A percentile compares a stretch with the other conserved stretches of the same genome.
phyloP scores from a whole-genome alignment of 2,329 filamentous ascomycete genomes.

The Colletotrichum viniferum region DNA sequence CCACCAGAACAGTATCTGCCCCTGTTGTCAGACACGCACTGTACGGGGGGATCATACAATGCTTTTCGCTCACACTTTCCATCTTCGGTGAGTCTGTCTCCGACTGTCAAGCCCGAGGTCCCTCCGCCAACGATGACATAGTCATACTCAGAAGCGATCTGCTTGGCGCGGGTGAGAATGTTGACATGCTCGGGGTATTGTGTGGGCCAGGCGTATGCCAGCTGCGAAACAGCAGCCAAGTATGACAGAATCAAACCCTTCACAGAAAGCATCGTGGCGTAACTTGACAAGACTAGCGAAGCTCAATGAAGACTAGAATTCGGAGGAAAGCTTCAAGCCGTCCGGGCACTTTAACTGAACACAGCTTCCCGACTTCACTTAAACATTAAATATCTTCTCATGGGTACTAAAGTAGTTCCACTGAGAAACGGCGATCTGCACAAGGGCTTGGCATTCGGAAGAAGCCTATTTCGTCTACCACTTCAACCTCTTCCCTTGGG shows the following conservation, averaged over 20 bases:
- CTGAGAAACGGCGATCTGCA: not conserved
- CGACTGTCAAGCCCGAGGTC: constrained; percentile 45
- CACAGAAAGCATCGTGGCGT: constrained; percentile 3
- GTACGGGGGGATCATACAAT: rapidly evolving
- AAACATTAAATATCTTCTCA: not conserved
- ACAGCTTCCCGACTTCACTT: not conserved
- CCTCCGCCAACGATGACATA: constrained; percentile 47
- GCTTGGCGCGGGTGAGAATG: constrained; percentile 11
- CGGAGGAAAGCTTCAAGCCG: not conserved
- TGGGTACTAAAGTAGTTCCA: not conserved
- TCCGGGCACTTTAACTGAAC: not conserved
- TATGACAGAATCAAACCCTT: not conserved
- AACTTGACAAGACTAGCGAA: not conserved
- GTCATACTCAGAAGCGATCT: constrained; percentile 23
- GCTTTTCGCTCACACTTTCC: constrained; percentile 29
- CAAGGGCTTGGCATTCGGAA: not conserved
- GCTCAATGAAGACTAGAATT: not conserved
- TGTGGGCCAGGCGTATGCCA: constrained; percentile 6
- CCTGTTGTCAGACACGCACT: constrained; percentile 26
- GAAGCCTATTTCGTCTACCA: not conserved
- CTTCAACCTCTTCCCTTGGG: not conserved
- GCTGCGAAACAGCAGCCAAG: not conserved
- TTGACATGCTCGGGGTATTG: constrained; percentile 4
- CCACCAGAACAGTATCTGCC: constrained; percentile 19
- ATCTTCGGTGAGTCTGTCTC: constrained; percentile 41